Evolutionary conservation across 257 asterid genomes (phyloP), one percentile per base, ranked within the genome.

Genomic region (Eustoma russellianum): DNA sequence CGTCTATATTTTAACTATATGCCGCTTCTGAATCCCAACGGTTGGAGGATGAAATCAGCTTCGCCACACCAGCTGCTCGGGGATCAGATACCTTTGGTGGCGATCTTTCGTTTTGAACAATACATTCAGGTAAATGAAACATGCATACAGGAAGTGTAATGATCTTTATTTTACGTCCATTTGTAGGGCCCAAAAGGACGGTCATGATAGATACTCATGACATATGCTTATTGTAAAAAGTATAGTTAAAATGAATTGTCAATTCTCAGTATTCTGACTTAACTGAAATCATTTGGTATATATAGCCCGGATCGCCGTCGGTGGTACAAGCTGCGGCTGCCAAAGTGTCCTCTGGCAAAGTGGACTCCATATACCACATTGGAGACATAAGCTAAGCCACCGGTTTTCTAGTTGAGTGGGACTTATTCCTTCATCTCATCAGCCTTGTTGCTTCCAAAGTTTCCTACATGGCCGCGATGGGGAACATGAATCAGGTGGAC

Each of bases 371-470:
- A 48, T 89, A 83, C 65, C 97, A 89, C 76, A 83, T 89, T 0
- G 97, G 97, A 51, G 97, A 89, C 75, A 85, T 89, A 61, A 89
- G 97, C 71, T 89, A 86, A 12, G 97, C 94, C 53, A 89, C 95
- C 0, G 95, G 95, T 2, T 89, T 89, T 66, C 63, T 89, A 2
- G 95, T 78, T 0, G 97, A 89, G 61, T 89, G 97, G 97, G 97
- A 89, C 43, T 89, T 53, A 41, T 89, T 89, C 63, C 94, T 89
- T 52, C 79, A 81, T 48, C 83, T 66, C 48, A 89, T 89, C 55
- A 62, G 28, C 57, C 93, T 93, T 2, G 46, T 86, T 12, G 94
- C 97, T 50, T 86, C 97, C 17, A 65, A 15, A 1, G 63, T 83
- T 46, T 46, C 97, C 48, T 89, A 86, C 77, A 86, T 89, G 97